Evolutionary conservation across 2,329 filamentous ascomycete genomes (phyloP), one percentile per base, ranked within the genome.

Genomic region (Pseudocercospora cruenta): DNA sequence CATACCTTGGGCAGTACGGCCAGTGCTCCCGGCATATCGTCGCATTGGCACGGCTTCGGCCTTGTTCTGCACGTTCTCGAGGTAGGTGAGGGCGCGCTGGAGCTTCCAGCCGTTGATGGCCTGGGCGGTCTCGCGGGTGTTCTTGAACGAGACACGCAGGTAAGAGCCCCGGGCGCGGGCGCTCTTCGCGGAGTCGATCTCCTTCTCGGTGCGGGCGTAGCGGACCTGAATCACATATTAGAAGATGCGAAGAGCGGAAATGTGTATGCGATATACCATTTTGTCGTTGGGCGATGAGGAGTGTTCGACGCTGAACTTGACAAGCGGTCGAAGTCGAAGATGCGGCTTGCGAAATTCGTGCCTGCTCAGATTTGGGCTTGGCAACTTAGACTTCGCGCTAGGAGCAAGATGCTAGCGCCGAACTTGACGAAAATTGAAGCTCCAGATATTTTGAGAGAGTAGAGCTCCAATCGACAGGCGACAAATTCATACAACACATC

Each of bases 81-180:
- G 92, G 90, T 96, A 99, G 82, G 90, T 90, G 77, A 97, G 86
- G 79, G 95, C 95, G 81, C 95, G 94, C 85, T 93, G 88, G 81
- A 98, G 83, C 88, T 97, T 97, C 93, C 93, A 97, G 85, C 94
- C 94, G 86, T 95, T 98, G 90, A 99, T 97, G 80, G 94, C 94
- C 88, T 98, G 95, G 74, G 96, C 95, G 76, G 94, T 97, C 88
- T 99, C 96, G 81, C 95, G 93, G 82, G 95, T 99, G 91, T 99
- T 99, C 91, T 99, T 99, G 92, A 97, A 99, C 78, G 92, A 96
- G 78, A 98, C 94, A 82, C 95, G 93, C 79, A 99, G 92, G 89
- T 98, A 99, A 83, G 94, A 93, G 85, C 96, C 95, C 85, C 95
- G 94, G 82, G 94, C 91, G 87, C 94, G 93, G 84, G 95, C 95